These are phyloP conservation scores for Xylaria polymorpha DNA, from an alignment of 2,329 filamentous ascomycete species.

Conservation along the genomic window DNA sequence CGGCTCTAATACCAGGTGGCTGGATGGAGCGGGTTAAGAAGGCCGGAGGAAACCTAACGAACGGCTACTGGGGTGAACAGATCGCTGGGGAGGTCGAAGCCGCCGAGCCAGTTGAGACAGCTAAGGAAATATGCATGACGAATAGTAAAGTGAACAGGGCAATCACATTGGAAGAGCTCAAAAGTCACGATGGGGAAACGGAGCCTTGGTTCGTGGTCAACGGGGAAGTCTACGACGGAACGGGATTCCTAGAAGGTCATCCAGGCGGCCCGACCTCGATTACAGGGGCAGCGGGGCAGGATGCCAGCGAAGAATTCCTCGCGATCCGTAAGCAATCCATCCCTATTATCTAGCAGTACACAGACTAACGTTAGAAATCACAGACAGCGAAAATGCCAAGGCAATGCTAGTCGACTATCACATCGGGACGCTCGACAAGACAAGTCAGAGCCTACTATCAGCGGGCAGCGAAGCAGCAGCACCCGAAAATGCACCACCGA, in stretches of 20 bases:
- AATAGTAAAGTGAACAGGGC: slow-evolving; percentile 71
- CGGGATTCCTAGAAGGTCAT: slow-evolving; percentile 80
- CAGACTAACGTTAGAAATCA: slow-evolving; percentile 20
- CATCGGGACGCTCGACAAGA: slow-evolving; percentile 78
- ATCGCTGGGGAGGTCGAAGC: slow-evolving; percentile 63
- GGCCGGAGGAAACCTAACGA: slow-evolving; percentile 79
- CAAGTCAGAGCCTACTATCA: slow-evolving; percentile 65
- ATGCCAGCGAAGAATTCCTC: slow-evolving; percentile 89
- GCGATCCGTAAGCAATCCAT: slow-evolving; percentile 77
- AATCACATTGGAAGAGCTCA: slow-evolving; percentile 78
- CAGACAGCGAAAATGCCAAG: slow-evolving; percentile 92
- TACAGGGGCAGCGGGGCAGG: slow-evolving; percentile 80
- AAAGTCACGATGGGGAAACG: slow-evolving; percentile 71
- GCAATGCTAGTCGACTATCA: slow-evolving; percentile 89
- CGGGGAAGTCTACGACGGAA: slow-evolving; percentile 90
- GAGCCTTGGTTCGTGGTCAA: slow-evolving; percentile 90
- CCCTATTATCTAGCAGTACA: slow-evolving; percentile 43
- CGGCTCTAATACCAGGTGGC: slow-evolving; percentile 79
- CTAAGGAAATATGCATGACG: slow-evolving; percentile 80
- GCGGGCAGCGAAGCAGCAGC: slow-evolving; percentile 52
- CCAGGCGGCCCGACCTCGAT: slow-evolving; percentile 90
- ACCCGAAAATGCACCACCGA: slow-evolving; percentile 56
- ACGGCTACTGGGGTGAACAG: slow-evolving; percentile 87
- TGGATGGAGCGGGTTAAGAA: slow-evolving; percentile 97
- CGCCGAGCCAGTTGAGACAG: slow-evolving; percentile 59